These are phyloP conservation scores for Xylariomycetidae sp. DNA, from an alignment of 2,329 filamentous ascomycete genomes.

Conservation along the genomic window DNA sequence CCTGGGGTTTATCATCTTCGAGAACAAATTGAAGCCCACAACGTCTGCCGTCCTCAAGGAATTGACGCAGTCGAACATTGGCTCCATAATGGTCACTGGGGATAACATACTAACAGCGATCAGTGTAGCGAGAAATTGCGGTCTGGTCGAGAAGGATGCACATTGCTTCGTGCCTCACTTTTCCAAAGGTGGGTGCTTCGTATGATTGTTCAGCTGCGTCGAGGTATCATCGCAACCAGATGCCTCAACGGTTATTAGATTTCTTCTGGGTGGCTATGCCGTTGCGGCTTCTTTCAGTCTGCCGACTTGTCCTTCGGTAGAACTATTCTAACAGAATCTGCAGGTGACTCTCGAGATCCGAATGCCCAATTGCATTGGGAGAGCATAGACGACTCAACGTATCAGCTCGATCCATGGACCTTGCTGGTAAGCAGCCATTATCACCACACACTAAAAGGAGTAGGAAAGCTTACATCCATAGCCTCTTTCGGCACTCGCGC, in stretches of 20 bases:
- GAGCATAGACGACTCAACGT: conserved; percentile 82
- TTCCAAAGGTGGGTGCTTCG: conserved; percentile 61
- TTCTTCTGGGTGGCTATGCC: too few relatives aligned
- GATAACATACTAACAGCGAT: conserved; percentile 98
- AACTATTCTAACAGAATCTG: too few relatives aligned
- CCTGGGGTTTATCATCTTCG: conserved; percentile 94
- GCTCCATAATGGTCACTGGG: conserved; percentile 92
- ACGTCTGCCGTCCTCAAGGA: conserved; percentile 80
- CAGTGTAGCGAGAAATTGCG: conserved; percentile 88
- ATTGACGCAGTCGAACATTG: conserved; percentile 75
- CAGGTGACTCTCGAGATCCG: conserved; percentile 68
- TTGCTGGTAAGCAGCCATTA: conserved; percentile 63
- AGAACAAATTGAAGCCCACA: conserved; percentile 93
- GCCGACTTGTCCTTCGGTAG: too few relatives aligned
- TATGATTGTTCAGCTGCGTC: too few relatives aligned
- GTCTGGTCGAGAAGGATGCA: conserved; percentile 71
- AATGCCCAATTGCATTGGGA: conserved; percentile 80
- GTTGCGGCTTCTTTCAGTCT: too few relatives aligned
- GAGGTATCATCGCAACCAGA: too few relatives aligned
- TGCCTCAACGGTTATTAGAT: too few relatives aligned
- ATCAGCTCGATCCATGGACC: conserved; percentile 72
- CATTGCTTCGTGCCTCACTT: conserved; percentile 95
- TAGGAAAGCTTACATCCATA: too few relatives aligned
- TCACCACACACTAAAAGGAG: too few relatives aligned
- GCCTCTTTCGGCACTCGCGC: conserved; percentile 66